Conservation (phyloP, 352 stramenopile species). For the Globisporangium camurandrum region DNA sequence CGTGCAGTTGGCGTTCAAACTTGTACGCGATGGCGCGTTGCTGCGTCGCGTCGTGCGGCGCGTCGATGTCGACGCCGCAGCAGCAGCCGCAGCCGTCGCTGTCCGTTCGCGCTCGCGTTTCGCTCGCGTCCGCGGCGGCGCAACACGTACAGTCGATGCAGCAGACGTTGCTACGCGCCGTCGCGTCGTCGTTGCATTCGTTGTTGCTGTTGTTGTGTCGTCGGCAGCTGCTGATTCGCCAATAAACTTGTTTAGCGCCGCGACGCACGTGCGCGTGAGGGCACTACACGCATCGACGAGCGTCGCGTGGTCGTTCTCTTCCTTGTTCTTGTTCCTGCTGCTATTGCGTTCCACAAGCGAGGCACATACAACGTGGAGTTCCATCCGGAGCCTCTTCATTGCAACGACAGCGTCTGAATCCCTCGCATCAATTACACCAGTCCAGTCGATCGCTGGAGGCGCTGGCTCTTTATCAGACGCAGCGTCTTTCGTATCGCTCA, state of each 20-base stretch:
- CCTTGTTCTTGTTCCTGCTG: too few species aligned
- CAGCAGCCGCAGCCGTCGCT: too few species aligned
- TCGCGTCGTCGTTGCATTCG: not conserved
- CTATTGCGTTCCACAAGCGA: constrained; percentile 25
- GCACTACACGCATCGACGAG: constrained; percentile 57
- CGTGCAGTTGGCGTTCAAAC: constrained; percentile 42
- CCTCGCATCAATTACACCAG: constrained; percentile 26
- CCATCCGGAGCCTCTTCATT: constrained; percentile 69
- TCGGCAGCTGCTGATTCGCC: constrained; percentile 5
- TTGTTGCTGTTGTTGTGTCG: too few species aligned
- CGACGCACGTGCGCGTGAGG: constrained; percentile 51
- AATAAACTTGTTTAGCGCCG: constrained; percentile 57
- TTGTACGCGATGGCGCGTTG: constrained; percentile 4
- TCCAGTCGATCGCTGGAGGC: constrained; percentile 16
- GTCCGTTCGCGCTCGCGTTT: too few species aligned
- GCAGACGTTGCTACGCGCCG: too few species aligned
- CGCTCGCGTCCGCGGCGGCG: constrained; percentile 10
- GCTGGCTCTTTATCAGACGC: not conserved
- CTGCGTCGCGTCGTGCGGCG: not conserved
- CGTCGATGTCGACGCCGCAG: not conserved
- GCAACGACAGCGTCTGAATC: constrained; percentile 48
- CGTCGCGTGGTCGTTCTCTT: constrained; percentile 23
- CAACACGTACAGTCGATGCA: not conserved
- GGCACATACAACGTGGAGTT: constrained; percentile 46
- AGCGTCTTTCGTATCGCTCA: too few species aligned